Evolutionary conservation across 2,329 filamentous ascomycete genomes (phyloP).

Genomic region (Gnomoniopsis smithogilvyi): DNA sequence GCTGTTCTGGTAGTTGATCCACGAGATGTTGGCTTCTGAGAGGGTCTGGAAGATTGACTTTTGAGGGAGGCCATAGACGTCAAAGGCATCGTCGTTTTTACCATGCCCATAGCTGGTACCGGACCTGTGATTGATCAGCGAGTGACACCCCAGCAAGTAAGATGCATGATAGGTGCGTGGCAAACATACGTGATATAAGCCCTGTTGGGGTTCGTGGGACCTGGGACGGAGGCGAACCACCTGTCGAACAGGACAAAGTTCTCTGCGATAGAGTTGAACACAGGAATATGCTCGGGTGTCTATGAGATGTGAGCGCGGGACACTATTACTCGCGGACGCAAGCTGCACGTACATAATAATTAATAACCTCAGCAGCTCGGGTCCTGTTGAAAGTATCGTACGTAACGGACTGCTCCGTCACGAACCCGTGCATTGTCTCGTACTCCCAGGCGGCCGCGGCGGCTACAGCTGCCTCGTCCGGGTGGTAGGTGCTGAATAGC

Average conservation of each 20-base stretch:
- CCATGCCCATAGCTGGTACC: conserved; percentile 30
- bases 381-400: conserved; percentile 32
- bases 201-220: conserved; percentile 41
- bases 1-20: conserved; percentile 45
- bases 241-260: conserved; percentile 42
- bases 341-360: conserved; percentile 32
- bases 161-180: background rate
- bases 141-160: background rate
- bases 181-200: conserved; percentile 22
- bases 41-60: conserved; percentile 39
- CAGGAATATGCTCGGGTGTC: conserved; percentile 35
- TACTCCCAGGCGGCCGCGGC: conserved; percentile 12
- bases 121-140: conserved; percentile 8
- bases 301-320: background rate
- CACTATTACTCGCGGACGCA: background rate
- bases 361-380: conserved; percentile 38
- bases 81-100: conserved; percentile 25
- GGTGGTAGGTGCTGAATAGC: conserved; percentile 19
- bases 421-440: conserved; percentile 36
- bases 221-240: conserved; percentile 29
- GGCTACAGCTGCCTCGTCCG: conserved; percentile 20
- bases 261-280: conserved; percentile 36
- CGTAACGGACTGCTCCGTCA: conserved; percentile 36
- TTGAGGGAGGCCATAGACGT: conserved; percentile 26
- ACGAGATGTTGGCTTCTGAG: conserved; percentile 35